Percentiles rank a stretch among this genome's conserved stretches.
Conservation (phyloP, 495 filamentous ascomycete species). For the Umbilicaria muhlenbergii region DNA sequence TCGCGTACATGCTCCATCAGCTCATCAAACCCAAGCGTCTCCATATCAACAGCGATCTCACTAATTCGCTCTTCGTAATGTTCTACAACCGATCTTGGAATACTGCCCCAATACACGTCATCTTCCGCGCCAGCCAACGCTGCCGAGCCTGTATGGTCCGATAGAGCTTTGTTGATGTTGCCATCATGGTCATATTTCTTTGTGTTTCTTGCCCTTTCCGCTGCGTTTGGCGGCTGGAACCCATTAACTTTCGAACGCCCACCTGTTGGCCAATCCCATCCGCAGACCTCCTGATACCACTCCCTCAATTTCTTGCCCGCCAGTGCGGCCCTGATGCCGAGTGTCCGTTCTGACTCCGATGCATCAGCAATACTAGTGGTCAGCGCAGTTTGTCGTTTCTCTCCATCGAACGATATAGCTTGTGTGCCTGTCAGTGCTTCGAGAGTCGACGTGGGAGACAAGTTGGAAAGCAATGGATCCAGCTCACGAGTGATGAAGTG, state of each 20-base stretch:
- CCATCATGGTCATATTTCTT: conserved; percentile 5
- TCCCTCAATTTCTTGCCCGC: conserved; percentile 56
- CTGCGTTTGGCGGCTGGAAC: conserved; percentile 37
- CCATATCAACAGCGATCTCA: conserved; percentile 61
- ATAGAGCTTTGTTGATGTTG: neutral
- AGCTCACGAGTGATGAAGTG: conserved; percentile 10
- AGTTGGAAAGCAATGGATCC: conserved; percentile 36
- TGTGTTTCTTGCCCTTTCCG: conserved; percentile 7
- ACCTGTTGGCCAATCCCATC: conserved; percentile 56
- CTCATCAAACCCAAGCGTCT: conserved; percentile 71
- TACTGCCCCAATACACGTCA: conserved; percentile 48
- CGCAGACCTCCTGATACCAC: conserved; percentile 63
- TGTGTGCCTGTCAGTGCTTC: conserved; percentile 37
- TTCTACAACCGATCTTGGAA: conserved; percentile 42
- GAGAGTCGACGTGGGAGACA: conserved; percentile 40
- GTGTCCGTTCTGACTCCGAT: conserved; percentile 48
- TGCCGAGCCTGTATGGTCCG: neutral
- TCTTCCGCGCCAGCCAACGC: conserved; percentile 10
- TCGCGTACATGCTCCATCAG: conserved; percentile 78
- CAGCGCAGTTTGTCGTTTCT: conserved; percentile 35
- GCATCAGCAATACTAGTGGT: conserved; percentile 50
- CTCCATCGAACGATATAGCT: conserved; percentile 33
- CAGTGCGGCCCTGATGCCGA: conserved; percentile 58
- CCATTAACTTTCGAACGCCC: conserved; percentile 22
- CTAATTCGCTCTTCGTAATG: conserved; percentile 61